Base-by-base conservation (phyloP, 2,329 filamentous ascomycete genomes). In the Massarina eburnea region DNA sequence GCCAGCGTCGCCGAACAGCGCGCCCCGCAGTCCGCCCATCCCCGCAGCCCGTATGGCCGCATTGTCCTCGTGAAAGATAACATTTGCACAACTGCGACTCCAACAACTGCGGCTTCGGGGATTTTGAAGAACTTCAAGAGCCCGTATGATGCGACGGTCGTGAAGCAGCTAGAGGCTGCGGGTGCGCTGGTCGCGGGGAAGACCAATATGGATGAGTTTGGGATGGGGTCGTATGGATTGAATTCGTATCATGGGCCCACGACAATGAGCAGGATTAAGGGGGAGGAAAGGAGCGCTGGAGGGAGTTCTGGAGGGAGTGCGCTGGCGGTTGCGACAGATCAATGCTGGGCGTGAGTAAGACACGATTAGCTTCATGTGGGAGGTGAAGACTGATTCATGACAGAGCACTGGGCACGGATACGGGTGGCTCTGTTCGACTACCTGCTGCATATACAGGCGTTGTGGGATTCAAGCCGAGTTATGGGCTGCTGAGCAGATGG, bases 161-260 rank as follows among this genome's bases (percentile, higher is more conserved):
- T 95, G 26, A 73, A 78, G 41, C 80, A 85, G 58, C 77, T 96
- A 26, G 79, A 80, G 45, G 66, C 74, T 21, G 77, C 80, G 4
- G 87, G 86, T 33, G 84, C 82, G 5, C 68, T 79, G 5, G 68
- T 92, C 2, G 77, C 84, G 1, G 87, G 86, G 6, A 96, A 96
- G 71, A 91, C 90, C 2, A 96, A 95, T 66, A 84, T 97, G 77
- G 94, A 97, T 71, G 94, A 95, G 66, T 96, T 96, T 66, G 91
- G 91, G 21, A 96, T 96, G 91, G 91, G 91, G 2, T 95, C 90
- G 8, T 86, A 96, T 64, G 87, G 85, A 1, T 79, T 77, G 17
- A 74, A 85, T 59, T 91, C 89, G 1, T 72, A 77, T 43, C 83
- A 85, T 58, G 88, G 88, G 1, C 67, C 81, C 1, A 87, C 92